A percentile compares a stretch with the other conserved stretches of the same genome.
phyloP scores from a whole-genome alignment of 306 rosid species.

The Aeschynomene evenia region DNA sequence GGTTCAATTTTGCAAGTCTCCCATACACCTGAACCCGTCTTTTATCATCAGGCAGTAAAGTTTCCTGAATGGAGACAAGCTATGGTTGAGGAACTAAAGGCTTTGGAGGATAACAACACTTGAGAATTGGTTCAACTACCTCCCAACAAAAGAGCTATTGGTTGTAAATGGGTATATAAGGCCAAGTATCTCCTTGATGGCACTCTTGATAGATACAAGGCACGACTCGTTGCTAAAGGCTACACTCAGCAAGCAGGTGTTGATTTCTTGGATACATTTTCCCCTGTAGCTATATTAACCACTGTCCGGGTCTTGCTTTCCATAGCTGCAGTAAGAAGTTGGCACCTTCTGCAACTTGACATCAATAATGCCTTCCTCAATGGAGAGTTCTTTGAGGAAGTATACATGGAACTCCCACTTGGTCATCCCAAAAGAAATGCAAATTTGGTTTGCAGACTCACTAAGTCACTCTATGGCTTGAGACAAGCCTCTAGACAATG shows the following conservation, averaged over 20 bases:
- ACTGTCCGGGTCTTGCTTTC: not conserved
- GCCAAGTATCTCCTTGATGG: too few relatives aligned
- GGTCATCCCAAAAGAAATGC: not conserved
- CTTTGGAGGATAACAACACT: too few relatives aligned
- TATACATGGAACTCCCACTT: not conserved
- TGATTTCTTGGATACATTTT: not conserved
- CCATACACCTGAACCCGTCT: not conserved
- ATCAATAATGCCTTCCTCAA: not conserved
- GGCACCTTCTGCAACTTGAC: not conserved
- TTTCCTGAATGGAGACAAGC: not conserved
- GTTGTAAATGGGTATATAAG: too few relatives aligned
- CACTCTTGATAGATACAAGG: too few relatives aligned
- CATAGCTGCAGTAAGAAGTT: not conserved
- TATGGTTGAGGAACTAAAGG: not conserved
- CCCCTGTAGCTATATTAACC: not conserved
- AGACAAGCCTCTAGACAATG: not conserved
- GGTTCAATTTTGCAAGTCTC: not conserved
- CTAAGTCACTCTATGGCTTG: not conserved
- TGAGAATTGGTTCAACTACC: too few relatives aligned
- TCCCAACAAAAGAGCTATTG: too few relatives aligned
- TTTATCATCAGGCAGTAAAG: not conserved
- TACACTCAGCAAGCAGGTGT: too few relatives aligned
- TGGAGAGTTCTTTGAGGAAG: not conserved
- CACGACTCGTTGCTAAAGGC: too few relatives aligned
- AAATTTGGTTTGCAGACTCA: not conserved